Evolutionary conservation across 768 basidiomycete genomes (phyloP).

Genomic region (Boletus reticuloceps): DNA sequence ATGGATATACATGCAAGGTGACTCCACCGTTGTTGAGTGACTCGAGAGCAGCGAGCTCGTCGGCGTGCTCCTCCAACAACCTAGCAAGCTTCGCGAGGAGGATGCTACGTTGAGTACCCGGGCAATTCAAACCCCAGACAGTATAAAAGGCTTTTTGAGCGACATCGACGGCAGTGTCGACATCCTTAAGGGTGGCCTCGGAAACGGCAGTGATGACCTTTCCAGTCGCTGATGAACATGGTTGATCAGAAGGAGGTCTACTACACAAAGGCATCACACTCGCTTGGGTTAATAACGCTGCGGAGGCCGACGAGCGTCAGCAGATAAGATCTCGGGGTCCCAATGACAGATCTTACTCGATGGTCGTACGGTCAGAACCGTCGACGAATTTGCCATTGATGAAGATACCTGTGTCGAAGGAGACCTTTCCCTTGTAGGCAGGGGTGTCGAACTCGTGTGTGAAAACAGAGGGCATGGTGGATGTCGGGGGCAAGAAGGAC

Average conservation of each 20-base stretch:
- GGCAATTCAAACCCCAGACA: constrained; percentile 62
- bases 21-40: constrained; percentile 59
- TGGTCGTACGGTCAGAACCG: constrained; percentile 51
- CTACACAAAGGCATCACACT: constrained; percentile 7
- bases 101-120: constrained; percentile 52
- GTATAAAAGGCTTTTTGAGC: constrained; percentile 64
- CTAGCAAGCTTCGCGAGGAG: constrained; percentile 63
- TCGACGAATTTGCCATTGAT: constrained; percentile 68
- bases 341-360: constrained; percentile 51
- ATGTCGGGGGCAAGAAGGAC: neutral
- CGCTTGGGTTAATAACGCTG: constrained; percentile 60
- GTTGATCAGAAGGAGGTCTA: neutral
- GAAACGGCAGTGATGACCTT: constrained; percentile 53
- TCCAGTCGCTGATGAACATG: constrained; percentile 49
- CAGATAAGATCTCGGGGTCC: neutral
- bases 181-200: constrained; percentile 64
- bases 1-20: neutral
- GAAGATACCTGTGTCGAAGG: constrained; percentile 65
- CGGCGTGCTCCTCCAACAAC: constrained; percentile 57
- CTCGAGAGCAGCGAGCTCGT: constrained; percentile 73
- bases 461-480: constrained; percentile 43
- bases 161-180: constrained; percentile 71
- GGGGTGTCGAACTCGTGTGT: constrained; percentile 52
- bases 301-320: neutral
- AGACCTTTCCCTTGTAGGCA: constrained; percentile 55